A percentile compares a stretch with the other conserved stretches of the same genome.
Evolutionary conservation across 139 green algal genomes (phyloP).

Genomic region (Picochlorum sp.): DNA sequence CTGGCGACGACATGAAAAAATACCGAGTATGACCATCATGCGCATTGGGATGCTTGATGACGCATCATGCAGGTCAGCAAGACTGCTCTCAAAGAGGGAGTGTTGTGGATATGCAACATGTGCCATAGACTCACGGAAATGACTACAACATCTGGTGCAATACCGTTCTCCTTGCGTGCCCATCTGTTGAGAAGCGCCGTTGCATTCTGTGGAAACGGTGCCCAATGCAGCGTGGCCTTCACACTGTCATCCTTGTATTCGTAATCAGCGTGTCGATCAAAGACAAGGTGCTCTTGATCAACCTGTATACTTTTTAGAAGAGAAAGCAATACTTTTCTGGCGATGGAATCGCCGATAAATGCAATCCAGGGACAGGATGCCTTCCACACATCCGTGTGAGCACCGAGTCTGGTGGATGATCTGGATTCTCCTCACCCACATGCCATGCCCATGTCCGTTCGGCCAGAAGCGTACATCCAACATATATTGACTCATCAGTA

Average conservation of each 20-base stretch:
- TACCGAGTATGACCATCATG: background rate
- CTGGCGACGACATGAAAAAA: background rate
- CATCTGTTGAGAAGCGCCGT: background rate
- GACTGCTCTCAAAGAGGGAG: too few species aligned
- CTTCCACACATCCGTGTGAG: background rate
- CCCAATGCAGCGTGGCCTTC: background rate
- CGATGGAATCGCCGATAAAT: constrained; percentile 9
- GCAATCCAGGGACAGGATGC: constrained; percentile 3
- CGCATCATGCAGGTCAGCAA: too few species aligned
- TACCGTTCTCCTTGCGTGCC: background rate
- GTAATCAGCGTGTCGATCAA: constrained; percentile 9
- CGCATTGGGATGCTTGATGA: background rate
- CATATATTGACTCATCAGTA: background rate
- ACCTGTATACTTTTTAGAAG: background rate
- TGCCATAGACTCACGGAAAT: constrained; percentile 5
- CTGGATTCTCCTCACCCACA: background rate
- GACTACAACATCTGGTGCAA: background rate
- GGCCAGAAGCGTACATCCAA: background rate
- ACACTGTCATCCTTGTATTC: background rate
- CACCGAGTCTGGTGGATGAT: background rate
- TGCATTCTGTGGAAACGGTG: constrained; percentile 4
- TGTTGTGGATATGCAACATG: constrained; percentile 7
- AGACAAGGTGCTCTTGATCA: background rate
- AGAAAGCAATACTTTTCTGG: background rate
- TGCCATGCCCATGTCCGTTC: constrained; percentile 1